Percentiles rank a stretch among this genome's conserved stretches.
phyloP scores from a whole-genome alignment of 345 rosid species.

The Rhizophora apiculata region DNA sequence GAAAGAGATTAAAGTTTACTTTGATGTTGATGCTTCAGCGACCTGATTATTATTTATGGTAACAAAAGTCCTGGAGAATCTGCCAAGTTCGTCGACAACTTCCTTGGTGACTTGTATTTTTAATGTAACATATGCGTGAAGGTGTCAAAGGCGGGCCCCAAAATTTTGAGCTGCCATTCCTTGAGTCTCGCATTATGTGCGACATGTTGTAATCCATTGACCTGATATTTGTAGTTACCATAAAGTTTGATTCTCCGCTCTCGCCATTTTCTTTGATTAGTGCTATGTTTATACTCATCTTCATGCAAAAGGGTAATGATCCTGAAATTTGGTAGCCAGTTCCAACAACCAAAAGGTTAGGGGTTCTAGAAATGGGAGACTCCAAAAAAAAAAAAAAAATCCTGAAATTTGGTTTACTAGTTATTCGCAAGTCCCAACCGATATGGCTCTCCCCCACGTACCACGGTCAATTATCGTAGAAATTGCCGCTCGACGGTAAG shows the following conservation, averaged over 20 bases:
- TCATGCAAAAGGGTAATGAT: too few species aligned
- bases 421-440: too few species aligned
- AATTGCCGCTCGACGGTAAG: too few species aligned
- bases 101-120: constrained; percentile 24
- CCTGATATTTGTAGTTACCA: constrained; percentile 26
- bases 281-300: not conserved
- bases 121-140: constrained; percentile 37
- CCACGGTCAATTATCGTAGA: too few species aligned
- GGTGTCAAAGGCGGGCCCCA: constrained; percentile 18
- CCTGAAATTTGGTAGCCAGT: too few species aligned
- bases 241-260: constrained; percentile 8
- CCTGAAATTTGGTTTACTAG: too few species aligned
- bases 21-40: constrained; percentile 5
- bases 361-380: too few species aligned
- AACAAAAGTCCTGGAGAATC: constrained; percentile 7
- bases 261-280: not conserved
- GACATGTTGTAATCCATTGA: constrained; percentile 36
- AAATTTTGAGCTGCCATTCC: constrained; percentile 49
- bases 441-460: too few species aligned
- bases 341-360: too few species aligned
- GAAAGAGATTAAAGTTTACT: constrained; percentile 18
- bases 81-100: constrained; percentile 11
- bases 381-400: too few species aligned
- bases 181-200: constrained; percentile 29
- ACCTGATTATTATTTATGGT: not conserved